A percentile compares a stretch with the other conserved stretches of the same genome.
Evolutionary conservation across 352 stramenopile species (phyloP).

Genomic region (Pythium aphanidermatum): DNA sequence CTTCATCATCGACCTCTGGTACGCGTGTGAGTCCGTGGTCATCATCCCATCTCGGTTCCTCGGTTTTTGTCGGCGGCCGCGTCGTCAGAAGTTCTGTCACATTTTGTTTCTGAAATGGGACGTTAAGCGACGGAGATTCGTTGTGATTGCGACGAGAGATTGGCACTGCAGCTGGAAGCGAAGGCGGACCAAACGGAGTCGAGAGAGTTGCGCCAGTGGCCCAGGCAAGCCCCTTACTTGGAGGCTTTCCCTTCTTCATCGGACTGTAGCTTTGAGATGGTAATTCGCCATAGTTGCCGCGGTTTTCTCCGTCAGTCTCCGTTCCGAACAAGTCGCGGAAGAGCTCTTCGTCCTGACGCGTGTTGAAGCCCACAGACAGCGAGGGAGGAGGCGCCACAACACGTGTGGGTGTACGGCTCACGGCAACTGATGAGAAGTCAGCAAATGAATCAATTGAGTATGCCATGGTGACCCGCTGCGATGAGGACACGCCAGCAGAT

Average conservation of each 20-base stretch:
- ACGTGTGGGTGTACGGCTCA: slow-evolving; percentile 28
- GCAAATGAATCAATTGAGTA: slow-evolving; percentile 59
- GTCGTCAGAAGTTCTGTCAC: slow-evolving; percentile 43
- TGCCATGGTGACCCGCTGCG: slow-evolving; percentile 1
- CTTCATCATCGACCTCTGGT: slow-evolving; percentile 20
- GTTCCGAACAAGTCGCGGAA: slow-evolving; percentile 53
- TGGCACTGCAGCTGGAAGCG: slow-evolving; percentile 1
- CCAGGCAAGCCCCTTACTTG: slow-evolving; percentile 13
- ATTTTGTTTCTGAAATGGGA: slow-evolving; percentile 31
- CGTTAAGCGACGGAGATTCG: slow-evolving; percentile 14
- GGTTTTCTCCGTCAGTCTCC: slow-evolving; percentile 25
- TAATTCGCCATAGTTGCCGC: background rate
- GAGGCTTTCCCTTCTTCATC: slow-evolving; percentile 5
- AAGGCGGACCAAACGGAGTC: slow-evolving; percentile 4
- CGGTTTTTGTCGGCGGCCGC: slow-evolving; percentile 12
- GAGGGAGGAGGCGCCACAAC: slow-evolving; percentile 4
- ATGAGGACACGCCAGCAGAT: too few relatives aligned
- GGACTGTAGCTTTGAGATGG: too few relatives aligned
- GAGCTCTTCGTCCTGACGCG: slow-evolving; percentile 52
- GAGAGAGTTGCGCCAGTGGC: slow-evolving; percentile 11
- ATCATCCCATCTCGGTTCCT: slow-evolving; percentile 7
- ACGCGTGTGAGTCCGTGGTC: slow-evolving; percentile 10
- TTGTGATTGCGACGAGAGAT: background rate
- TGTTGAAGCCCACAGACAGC: slow-evolving; percentile 1
- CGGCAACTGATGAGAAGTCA: slow-evolving; percentile 34